phyloP scores from a whole-genome alignment of 2,329 filamentous ascomycete species.

The Exophiala lecanii-corni region DNA sequence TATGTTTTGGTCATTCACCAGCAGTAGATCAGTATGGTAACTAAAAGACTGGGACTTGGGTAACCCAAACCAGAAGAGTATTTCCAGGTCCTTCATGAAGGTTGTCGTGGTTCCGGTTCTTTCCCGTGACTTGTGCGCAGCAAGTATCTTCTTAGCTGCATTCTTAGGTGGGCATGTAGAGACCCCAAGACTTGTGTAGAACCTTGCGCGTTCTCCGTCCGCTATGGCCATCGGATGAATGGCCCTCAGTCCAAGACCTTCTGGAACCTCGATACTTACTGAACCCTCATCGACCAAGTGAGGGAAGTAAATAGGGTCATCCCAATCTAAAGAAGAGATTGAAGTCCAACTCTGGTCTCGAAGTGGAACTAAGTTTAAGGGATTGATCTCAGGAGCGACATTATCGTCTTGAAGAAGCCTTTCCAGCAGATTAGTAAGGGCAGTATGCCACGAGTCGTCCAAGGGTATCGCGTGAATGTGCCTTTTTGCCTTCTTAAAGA shows the following conservation, averaged over 20 bases:
- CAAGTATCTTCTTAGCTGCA: constrained; percentile 8
- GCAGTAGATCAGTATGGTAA: background rate
- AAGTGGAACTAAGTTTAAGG: constrained; percentile 10
- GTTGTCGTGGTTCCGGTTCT: constrained; percentile 1
- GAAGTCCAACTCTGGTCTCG: constrained; percentile 7
- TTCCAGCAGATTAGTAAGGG: constrained; percentile 9
- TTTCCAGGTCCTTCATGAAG: constrained; percentile 11
- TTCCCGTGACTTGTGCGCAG: constrained; percentile 1
- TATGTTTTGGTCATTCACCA: constrained; percentile 5
- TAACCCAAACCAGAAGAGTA: constrained; percentile 16
- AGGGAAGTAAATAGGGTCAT: constrained; percentile 11
- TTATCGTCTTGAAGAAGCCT: constrained; percentile 1
- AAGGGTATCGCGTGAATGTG: constrained; percentile 7
- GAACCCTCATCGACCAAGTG: constrained; percentile 11
- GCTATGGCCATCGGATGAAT: constrained; percentile 9
- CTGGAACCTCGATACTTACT: constrained; percentile 11
- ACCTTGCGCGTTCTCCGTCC: constrained; percentile 8
- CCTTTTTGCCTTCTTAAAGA: constrained; percentile 2
- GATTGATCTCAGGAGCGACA: constrained; percentile 3
- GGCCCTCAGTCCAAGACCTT: constrained; percentile 10
- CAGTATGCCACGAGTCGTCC: constrained; percentile 13
- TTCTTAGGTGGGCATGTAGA: constrained; percentile 3
- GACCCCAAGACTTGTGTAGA: constrained; percentile 15
- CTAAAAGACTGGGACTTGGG: background rate
- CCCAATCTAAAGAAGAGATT: background rate